These are phyloP conservation scores for Volvariella surrecta DNA, from an alignment of 1,284 basidiomycete genomes.

Conservation along the genomic window DNA sequence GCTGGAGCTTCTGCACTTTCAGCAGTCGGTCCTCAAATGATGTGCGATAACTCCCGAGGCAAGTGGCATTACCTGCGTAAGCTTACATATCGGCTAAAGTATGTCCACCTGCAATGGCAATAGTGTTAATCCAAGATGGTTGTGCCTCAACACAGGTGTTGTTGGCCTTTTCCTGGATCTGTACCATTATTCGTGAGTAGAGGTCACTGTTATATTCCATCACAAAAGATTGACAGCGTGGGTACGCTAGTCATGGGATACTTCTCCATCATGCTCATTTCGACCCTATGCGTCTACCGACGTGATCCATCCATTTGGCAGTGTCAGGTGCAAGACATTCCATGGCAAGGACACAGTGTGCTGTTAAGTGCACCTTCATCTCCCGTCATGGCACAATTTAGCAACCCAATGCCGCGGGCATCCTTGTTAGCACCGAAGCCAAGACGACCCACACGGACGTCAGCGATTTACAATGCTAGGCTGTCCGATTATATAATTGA, in stretches of 20 bases:
- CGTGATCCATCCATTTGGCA: conserved; percentile 45
- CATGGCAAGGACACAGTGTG: conserved; percentile 19
- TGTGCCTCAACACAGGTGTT: conserved; percentile 54
- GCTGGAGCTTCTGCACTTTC: conserved; percentile 20
- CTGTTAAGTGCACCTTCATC: conserved; percentile 21
- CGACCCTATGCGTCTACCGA: conserved; percentile 21
- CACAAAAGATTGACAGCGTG: too few species aligned
- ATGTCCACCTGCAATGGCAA: not conserved
- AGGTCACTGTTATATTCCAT: too few species aligned
- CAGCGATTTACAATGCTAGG: conserved; percentile 25
- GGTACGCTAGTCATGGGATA: conserved; percentile 34
- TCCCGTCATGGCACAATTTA: conserved; percentile 22
- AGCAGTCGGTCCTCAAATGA: conserved; percentile 7
- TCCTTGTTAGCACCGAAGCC: conserved; percentile 36
- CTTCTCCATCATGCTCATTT: conserved; percentile 22
- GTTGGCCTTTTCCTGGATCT: conserved; percentile 58
- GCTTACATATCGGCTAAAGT: too few species aligned
- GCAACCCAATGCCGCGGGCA: conserved; percentile 17
- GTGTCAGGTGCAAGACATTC: conserved; percentile 39
- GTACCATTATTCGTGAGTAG: conserved; percentile 43
- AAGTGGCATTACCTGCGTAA: not conserved
- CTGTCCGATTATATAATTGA: conserved; percentile 40
- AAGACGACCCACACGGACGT: conserved; percentile 21
- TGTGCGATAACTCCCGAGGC: not conserved
- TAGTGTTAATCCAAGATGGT: conserved; percentile 15